Evolutionary conservation across 257 asterid species (phyloP), one percentile per base, ranked within the genome.

Genomic region (Gynochthodes officinalis): DNA sequence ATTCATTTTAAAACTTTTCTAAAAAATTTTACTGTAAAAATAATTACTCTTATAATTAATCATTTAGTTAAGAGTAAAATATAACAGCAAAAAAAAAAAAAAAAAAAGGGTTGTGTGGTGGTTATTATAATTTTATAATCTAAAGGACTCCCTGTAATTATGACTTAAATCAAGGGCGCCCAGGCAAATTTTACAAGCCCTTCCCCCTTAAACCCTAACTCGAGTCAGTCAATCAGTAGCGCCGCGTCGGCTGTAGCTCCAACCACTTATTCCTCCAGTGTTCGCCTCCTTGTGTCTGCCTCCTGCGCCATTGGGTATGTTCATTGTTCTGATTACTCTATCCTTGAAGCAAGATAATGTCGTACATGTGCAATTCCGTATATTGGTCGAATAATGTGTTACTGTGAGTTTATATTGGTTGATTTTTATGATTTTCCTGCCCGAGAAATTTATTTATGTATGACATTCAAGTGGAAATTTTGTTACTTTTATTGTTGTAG

Each of bases 291-390:
- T 55, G 61, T 3, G 15, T 5, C 54, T 12, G 35, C 35, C 9
- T 63, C 53, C 25, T 42, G 43, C 35, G 72, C 58, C 77, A 7
- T 73, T 32, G 11, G 21, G 52, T 68, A 16, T 30, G 77, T 73
- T 2, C 39, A 43, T 33, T 32, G 30, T 50, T 21, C 2, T 50
- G 42, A 37, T 37, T 37, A 37, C 18, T 21, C 50, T 30, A 37
- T 63, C 49, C 23, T 37, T 37, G 4, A 2, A 37, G 42, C 42
- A 37, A 37, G 42, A 2, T 37, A 37, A 2, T 3, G 7, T 37
- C 6, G 7, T 37, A 37, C 42, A 37, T 3, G 3, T 37, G n/a
- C n/a, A 37, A 37, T 37, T 37, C 6, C 42, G 3, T 37, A 2
- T 37, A 7, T 37, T 7, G n/a, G 42, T 37, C 42, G 42, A 37